Percentiles rank a stretch among this genome's conserved stretches.
These are phyloP conservation scores for Hypoxylon sp. DNA, from an alignment of 2,329 filamentous ascomycete genomes.

Conservation along the genomic window DNA sequence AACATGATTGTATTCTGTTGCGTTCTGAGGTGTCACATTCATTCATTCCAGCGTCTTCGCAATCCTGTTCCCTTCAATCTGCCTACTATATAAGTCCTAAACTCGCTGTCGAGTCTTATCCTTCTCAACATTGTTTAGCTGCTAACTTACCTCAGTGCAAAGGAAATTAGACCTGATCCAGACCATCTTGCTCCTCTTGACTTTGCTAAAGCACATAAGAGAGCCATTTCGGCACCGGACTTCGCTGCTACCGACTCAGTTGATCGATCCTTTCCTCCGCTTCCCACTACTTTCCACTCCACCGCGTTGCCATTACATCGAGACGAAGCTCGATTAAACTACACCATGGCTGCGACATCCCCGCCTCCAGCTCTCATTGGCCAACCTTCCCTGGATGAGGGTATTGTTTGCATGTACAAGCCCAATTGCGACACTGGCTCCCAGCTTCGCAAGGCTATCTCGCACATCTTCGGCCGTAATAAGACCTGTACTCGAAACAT, in stretches of 20 bases:
- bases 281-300: constrained; percentile 50
- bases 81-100: constrained; percentile 15
- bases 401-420: constrained; percentile 68
- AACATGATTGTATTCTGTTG: constrained; percentile 33
- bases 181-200: constrained; percentile 43
- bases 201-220: constrained; percentile 60
- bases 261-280: constrained; percentile 44
- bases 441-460: constrained; percentile 80
- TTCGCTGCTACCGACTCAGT: constrained; percentile 54
- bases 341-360: constrained; percentile 44
- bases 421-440: constrained; percentile 72
- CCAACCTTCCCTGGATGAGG: constrained; percentile 41
- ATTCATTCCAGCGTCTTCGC: background rate
- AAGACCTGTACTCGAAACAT: constrained; percentile 82
- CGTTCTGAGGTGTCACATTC: background rate
- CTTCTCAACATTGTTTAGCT: constrained; percentile 4
- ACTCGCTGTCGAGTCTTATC: background rate
- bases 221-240: constrained; percentile 66
- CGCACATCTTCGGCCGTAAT: constrained; percentile 86
- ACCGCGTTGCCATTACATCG: constrained; percentile 49
- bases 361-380: constrained; percentile 36
- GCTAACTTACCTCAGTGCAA: constrained; percentile 41
- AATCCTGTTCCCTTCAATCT: constrained; percentile 10
- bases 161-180: constrained; percentile 24
- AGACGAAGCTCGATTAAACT: constrained; percentile 41